These are phyloP conservation scores for Alternaria arborescens DNA, from an alignment of 2,329 filamentous ascomycete species.

Conservation along the genomic window DNA sequence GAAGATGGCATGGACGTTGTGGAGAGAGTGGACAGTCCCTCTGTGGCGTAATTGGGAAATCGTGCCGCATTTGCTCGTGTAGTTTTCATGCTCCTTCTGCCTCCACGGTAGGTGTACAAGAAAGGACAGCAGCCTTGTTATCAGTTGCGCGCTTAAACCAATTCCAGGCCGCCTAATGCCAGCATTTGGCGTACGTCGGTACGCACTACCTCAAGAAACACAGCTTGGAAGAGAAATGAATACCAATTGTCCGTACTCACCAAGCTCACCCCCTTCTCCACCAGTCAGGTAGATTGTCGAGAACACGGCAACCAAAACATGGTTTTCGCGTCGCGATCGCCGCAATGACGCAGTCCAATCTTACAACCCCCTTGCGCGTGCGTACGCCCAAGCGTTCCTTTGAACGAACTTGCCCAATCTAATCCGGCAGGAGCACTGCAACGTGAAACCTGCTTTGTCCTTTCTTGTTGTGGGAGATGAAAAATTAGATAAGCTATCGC, in stretches of 20 bases:
- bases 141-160: neutral
- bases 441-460: constrained; percentile 16
- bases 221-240: neutral
- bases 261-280: neutral
- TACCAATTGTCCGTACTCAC: neutral
- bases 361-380: constrained; percentile 3
- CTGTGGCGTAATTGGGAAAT: neutral
- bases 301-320: neutral
- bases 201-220: neutral
- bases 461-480: constrained; percentile 10
- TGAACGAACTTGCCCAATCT: constrained; percentile 13
- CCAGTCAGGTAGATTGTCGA: neutral
- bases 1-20: constrained; percentile 1
- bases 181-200: neutral
- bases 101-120: neutral
- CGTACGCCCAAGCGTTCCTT: constrained; percentile 11
- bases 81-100: neutral
- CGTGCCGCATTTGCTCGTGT: neutral
- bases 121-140: neutral
- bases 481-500: neutral
- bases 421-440: constrained; percentile 4
- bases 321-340: constrained; percentile 11
- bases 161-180: neutral
- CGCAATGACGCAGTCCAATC: constrained; percentile 21
- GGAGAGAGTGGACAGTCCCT: neutral